Conservation (phyloP, 768 basidiomycete species). For the Lactifluus pinguis region DNA sequence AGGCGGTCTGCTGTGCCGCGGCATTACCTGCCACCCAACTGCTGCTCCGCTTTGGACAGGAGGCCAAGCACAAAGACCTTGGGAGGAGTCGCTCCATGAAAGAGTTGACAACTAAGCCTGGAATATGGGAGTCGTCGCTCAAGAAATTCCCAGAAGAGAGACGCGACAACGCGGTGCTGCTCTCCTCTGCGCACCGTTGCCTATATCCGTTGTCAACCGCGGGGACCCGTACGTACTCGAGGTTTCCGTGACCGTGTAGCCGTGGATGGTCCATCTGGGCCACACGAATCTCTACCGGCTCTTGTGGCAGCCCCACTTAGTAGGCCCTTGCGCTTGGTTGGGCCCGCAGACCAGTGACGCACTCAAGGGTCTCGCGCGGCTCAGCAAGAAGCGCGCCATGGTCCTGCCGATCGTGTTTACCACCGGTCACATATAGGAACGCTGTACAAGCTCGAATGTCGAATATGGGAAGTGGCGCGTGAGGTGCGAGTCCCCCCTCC, state of each 20-base stretch:
- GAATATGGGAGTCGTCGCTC: constrained; percentile 73
- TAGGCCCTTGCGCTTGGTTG: constrained; percentile 95
- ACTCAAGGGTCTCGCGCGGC: constrained; percentile 76
- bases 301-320: constrained; percentile 98
- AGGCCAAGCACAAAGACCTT: neutral
- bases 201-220: constrained; percentile 97
- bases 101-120: constrained; percentile 33
- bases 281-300: constrained; percentile 82
- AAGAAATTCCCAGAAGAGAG: constrained; percentile 63
- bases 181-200: constrained; percentile 94
- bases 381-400: constrained; percentile 68
- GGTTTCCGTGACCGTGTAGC: constrained; percentile 89
- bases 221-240: constrained; percentile 96
- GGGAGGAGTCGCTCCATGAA: neutral
- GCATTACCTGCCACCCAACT: neutral
- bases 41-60: neutral
- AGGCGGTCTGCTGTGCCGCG: neutral
- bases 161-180: constrained; percentile 68
- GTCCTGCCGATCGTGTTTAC: constrained; percentile 97
- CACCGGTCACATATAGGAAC: constrained; percentile 99
- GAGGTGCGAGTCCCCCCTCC: constrained; percentile 54
- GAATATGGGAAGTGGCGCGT: constrained; percentile 83
- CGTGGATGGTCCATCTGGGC: constrained; percentile 77
- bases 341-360: constrained; percentile 93
- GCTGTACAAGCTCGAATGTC: constrained; percentile 87